Conservation (phyloP, 1,139 yeast genomes). For the Saccharomyces hybrid region DNA sequence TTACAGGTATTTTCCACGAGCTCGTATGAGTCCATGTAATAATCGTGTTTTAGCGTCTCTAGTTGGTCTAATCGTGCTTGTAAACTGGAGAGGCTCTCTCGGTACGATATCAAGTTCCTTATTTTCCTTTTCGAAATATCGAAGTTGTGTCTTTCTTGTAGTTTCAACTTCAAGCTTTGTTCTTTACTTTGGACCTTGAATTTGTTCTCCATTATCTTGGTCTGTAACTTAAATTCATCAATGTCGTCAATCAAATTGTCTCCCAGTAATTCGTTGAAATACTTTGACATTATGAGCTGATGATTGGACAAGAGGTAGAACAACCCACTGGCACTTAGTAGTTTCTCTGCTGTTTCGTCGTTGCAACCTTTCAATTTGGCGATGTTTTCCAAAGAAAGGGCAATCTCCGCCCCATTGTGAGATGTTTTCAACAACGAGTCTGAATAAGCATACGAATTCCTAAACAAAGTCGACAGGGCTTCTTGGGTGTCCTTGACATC, state of each 20-base stretch:
- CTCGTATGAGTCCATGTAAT: constrained; percentile 52
- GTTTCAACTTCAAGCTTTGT: constrained; percentile 44
- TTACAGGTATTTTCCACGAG: constrained; percentile 55
- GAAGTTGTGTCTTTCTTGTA: constrained; percentile 50
- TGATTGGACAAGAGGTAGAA: constrained; percentile 74
- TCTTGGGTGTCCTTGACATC: constrained; percentile 47
- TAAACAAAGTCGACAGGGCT: constrained; percentile 42
- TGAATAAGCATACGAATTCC: constrained; percentile 47
- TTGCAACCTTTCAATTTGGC: constrained; percentile 66
- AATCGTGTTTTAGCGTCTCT: constrained; percentile 66
- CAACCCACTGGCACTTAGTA: constrained; percentile 68
- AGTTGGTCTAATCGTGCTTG: constrained; percentile 74
- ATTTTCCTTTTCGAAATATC: constrained; percentile 49
- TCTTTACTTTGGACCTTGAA: constrained; percentile 49
- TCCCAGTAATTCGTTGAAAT: constrained; percentile 47
- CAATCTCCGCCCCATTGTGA: constrained; percentile 64
- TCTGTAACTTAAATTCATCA: constrained; percentile 36
- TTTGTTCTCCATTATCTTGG: constrained; percentile 40
- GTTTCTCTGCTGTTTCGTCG: constrained; percentile 50
- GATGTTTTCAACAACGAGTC: constrained; percentile 46
- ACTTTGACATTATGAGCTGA: constrained; percentile 58
- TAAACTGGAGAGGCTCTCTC: constrained; percentile 55
- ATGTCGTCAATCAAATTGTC: constrained; percentile 46
- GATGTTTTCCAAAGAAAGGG: constrained; percentile 59
- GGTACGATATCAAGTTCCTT: constrained; percentile 56